Percentiles rank a stretch among this genome's conserved stretches.
Conservation (phyloP, 2,329 filamentous ascomycete genomes). For the Periconia digitata region DNA sequence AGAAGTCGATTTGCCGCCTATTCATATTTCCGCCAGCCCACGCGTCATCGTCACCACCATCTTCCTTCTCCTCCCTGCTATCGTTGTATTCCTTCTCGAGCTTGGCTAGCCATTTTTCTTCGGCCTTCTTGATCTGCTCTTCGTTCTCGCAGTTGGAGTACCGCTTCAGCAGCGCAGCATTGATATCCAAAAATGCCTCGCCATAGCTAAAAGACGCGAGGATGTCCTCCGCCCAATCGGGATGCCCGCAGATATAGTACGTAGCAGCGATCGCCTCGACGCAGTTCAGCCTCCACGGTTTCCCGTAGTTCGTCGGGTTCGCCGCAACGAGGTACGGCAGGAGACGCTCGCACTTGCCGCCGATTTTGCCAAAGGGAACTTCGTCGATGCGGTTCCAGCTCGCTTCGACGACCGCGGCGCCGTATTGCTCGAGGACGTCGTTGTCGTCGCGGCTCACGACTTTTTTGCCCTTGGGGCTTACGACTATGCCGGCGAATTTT, state of each 20-base stretch:
- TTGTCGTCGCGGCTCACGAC: constrained; percentile 81
- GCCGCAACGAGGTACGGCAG: constrained; percentile 94
- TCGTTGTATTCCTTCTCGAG: constrained; percentile 88
- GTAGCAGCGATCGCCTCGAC: constrained; percentile 91
- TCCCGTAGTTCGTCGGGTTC: constrained; percentile 96
- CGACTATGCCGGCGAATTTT: constrained; percentile 87
- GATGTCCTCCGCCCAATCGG: constrained; percentile 86
- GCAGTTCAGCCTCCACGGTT: constrained; percentile 92
- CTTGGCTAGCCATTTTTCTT: constrained; percentile 85
- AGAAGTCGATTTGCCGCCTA: constrained; percentile 52
- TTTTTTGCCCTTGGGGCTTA: constrained; percentile 91
- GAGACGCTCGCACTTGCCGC: constrained; percentile 82
- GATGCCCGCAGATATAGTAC: constrained; percentile 88
- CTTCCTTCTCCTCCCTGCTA: constrained; percentile 67
- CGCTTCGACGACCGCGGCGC: constrained; percentile 94
- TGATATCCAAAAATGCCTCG: constrained; percentile 86
- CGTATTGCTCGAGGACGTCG: constrained; percentile 80
- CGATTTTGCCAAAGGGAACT: constrained; percentile 87
- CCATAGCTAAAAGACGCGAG: constrained; percentile 88
- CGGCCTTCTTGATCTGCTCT: constrained; percentile 77
- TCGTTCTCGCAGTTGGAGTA: constrained; percentile 85
- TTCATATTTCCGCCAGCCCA: constrained; percentile 95
- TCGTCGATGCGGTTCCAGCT: constrained; percentile 93
- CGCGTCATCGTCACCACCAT: constrained; percentile 64
- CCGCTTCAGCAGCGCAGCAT: constrained; percentile 74